Evolutionary conservation across 208 protist genomes (phyloP), one percentile per base, ranked within the genome.

Genomic region (Trypanosoma melophagium): DNA sequence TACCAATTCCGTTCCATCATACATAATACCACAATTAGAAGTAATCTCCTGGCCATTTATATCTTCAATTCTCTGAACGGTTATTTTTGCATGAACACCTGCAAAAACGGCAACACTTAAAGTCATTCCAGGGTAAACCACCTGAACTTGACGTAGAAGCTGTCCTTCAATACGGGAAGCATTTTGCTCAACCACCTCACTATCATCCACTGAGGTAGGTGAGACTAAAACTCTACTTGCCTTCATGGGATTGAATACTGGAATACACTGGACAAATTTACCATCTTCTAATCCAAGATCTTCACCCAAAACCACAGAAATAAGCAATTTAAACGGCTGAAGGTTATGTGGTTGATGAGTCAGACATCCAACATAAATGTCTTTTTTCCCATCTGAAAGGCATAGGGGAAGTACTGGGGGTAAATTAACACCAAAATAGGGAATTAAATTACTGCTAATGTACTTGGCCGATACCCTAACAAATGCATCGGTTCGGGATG

Each of bases 111-210:
- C 60, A 22, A 93, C 83, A 7, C 80, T 89, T 44, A 97, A 79
- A 45, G 73, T 65, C 82, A 94, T 87, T n/a, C 72, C 79, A 12
- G 74, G 73, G 44, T 82, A 94, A 14, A 96, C 89, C 9, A 97
- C 87, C 61, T 92, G 84, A 63, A 96, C 74, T 66, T 97, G 89
- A 19, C 75, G 77, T 47, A 96, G 80, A 57, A 97, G 72, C 53
- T 86, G 58, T 28, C 70, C 69, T 77, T 97, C 91, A 72, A 97
- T 92, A 22, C 69, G 83, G 35, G 83, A 22, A 17, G 88, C 87
- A 66, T 97, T 97, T 53, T 91, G 80, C 69, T 97, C 94, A 59
- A 97, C 87, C 42, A 97, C 88, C 69, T 97, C 94, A 57, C 89
- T 95, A 53, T 97, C 94, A 65, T 96, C 88, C 42, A 97, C 87